phyloP scores from a whole-genome alignment of 2,329 filamentous ascomycete species.

The Aspergillus chevalieri region DNA sequence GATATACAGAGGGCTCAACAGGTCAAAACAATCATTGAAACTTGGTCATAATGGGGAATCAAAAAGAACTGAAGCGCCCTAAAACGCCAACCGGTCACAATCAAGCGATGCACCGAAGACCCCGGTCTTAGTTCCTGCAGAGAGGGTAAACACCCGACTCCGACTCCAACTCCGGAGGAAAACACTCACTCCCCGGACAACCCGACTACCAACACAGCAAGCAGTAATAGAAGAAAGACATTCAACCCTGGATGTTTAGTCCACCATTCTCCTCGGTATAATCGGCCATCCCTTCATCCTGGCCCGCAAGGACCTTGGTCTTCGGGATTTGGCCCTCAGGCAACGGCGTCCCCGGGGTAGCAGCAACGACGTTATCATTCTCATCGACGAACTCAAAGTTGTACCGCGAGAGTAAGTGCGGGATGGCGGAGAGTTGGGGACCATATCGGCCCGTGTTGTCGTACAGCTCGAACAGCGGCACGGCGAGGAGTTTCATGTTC shows the following conservation, averaged over 20 bases:
- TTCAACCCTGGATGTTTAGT: background rate
- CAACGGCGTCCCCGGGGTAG: conserved; percentile 67
- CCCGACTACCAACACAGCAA: too few species aligned
- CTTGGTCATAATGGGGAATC: too few species aligned
- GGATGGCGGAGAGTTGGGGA: conserved; percentile 91
- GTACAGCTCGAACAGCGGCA: conserved; percentile 95
- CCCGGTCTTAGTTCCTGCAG: too few species aligned
- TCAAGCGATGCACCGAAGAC: too few species aligned
- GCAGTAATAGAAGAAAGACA: too few species aligned
- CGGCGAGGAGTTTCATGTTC: conserved; percentile 98
- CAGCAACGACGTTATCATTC: conserved; percentile 75
- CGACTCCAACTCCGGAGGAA: too few species aligned
- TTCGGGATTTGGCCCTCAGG: conserved; percentile 54
- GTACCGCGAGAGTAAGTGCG: conserved; percentile 87
- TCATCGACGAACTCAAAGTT: conserved; percentile 98
- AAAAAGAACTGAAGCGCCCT: too few species aligned
- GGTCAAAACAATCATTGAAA: too few species aligned
- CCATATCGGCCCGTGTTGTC: conserved; percentile 94
- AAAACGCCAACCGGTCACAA: too few species aligned
- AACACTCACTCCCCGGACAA: too few species aligned
- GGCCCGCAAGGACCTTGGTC: conserved; percentile 57
- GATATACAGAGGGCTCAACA: too few species aligned
- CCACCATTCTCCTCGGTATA: conserved; percentile 21
- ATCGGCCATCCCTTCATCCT: conserved; percentile 32
- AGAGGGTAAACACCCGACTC: too few species aligned